Percentiles rank a stretch among this genome's conserved stretches.
phyloP scores from a whole-genome alignment of 148 eudicot species.

The Agrostemma githago region DNA sequence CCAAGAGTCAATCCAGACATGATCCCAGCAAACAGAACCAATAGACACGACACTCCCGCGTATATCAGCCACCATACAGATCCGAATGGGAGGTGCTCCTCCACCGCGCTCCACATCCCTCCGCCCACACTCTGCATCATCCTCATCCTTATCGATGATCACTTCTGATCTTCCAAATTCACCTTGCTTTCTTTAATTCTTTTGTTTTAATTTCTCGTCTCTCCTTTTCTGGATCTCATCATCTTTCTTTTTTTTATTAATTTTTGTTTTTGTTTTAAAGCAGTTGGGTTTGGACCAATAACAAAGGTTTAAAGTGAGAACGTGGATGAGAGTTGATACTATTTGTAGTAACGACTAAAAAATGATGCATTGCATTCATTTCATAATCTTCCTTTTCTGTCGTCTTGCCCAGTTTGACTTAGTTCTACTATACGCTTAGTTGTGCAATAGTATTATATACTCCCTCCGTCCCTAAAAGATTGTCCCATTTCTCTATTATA shows the following conservation, averaged over 20 bases:
- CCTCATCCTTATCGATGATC: background rate
- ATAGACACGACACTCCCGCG: slow-evolving; percentile 58
- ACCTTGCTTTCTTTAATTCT: too few species aligned
- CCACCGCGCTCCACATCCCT: slow-evolving; percentile 13
- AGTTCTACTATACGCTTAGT: too few species aligned
- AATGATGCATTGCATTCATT: too few species aligned
- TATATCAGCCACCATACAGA: slow-evolving; percentile 57
- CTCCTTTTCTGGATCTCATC: background rate
- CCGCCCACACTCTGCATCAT: slow-evolving; percentile 21
- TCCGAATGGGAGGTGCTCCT: slow-evolving; percentile 47
- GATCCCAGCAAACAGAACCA: slow-evolving; percentile 83
- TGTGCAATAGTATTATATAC: too few species aligned
- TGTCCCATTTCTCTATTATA: too few species aligned
- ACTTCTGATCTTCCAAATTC: background rate
- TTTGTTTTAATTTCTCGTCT: too few species aligned
- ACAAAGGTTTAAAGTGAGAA: background rate
- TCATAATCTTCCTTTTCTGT: too few species aligned
- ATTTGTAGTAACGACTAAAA: background rate
- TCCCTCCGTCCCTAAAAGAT: too few species aligned
- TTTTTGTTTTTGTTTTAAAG: background rate
- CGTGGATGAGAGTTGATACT: background rate
- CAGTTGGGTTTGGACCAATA: background rate
- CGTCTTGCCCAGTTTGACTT: too few species aligned
- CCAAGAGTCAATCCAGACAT: slow-evolving; percentile 94
- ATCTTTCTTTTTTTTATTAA: background rate